Base-by-base conservation (phyloP, 2,329 filamentous ascomycete genomes). In the Fusarium poae region DNA sequence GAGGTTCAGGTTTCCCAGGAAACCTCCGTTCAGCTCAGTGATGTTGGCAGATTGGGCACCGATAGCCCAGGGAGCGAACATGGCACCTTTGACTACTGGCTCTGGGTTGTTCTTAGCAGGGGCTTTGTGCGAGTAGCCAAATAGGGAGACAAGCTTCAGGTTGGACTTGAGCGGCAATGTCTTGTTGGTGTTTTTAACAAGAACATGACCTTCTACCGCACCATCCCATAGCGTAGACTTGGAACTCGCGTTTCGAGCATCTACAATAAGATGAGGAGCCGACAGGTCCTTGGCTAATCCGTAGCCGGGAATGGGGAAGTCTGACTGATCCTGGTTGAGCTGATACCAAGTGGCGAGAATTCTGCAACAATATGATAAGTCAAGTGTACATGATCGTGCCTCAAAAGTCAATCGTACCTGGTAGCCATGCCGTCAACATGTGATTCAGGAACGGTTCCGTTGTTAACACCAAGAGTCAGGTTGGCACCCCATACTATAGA, bases 361-460 rank as follows among this genome's bases (percentile, higher is more conserved):
- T 12, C 60, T 62, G 7, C 1, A 6, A 5, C 0, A 16, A 11
- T 8, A 5, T 10, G 5, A 20, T 62, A 8, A 58, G 39, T 11
- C 12, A 37, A 16, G n/a, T 25, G 10, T 15, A 5, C 16, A 3
- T 3, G 16, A 4, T 11, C 3, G 7, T 15, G 11, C n/a, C 23
- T 5, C 1, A 1, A 11, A 3, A 3, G 6, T 29, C 18, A 10
- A 7, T 5, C 32, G 21, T 57, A 58, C 56, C 56, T 59, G 2
- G 60, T 63, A 2, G 43, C 59, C 64, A 67, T 67, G 3, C 67
- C 62, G n/a, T 67, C 63, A 7, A 67, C 29, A 1, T 56, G 50
- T 5, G 39, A 27, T 2, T 66, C 53, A 3, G 62, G 63, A 16
- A 67, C n/a, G 1, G 63, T 67, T 2, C 56, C 50, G 1, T 67